A percentile compares a stretch with the other conserved stretches of the same genome.
Conservation (phyloP, 768 basidiomycete species). For the Calocera viscosa region DNA sequence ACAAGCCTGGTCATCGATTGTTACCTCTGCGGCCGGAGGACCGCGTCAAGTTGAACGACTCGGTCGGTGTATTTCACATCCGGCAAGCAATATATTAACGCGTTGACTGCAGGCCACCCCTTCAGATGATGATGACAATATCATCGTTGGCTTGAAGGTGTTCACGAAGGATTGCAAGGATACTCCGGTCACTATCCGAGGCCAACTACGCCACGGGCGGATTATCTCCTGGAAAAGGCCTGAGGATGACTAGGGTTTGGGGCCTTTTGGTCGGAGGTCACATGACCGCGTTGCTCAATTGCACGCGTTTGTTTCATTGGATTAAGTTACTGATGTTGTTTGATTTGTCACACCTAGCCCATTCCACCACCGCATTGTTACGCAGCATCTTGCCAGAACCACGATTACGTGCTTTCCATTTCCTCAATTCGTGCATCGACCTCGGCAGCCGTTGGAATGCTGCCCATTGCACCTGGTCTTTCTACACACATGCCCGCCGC, state of each 20-base stretch:
- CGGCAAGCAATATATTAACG: too few relatives aligned
- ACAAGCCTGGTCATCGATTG: background rate
- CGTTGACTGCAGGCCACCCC: background rate
- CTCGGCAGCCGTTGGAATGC: background rate
- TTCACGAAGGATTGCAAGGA: background rate
- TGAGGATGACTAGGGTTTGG: background rate
- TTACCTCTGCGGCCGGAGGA: background rate
- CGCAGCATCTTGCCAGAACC: too few relatives aligned
- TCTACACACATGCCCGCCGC: conserved; percentile 2
- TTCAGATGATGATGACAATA: background rate
- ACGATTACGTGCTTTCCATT: background rate
- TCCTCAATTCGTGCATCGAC: background rate
- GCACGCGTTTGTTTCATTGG: too few relatives aligned
- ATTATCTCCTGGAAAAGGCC: conserved; percentile 1
- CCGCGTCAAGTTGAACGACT: background rate
- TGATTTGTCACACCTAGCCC: too few relatives aligned
- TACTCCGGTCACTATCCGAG: background rate
- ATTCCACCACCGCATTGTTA: too few relatives aligned
- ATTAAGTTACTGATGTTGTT: too few relatives aligned
- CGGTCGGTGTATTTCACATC: background rate
- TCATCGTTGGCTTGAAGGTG: background rate
- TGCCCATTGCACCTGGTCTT: background rate
- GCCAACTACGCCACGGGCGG: background rate
- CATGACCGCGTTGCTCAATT: background rate
- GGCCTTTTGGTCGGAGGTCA: background rate